These are phyloP conservation scores for Fistulinella cinereoalba DNA, from an alignment of 1,284 basidiomycete species.

Conservation along the genomic window DNA sequence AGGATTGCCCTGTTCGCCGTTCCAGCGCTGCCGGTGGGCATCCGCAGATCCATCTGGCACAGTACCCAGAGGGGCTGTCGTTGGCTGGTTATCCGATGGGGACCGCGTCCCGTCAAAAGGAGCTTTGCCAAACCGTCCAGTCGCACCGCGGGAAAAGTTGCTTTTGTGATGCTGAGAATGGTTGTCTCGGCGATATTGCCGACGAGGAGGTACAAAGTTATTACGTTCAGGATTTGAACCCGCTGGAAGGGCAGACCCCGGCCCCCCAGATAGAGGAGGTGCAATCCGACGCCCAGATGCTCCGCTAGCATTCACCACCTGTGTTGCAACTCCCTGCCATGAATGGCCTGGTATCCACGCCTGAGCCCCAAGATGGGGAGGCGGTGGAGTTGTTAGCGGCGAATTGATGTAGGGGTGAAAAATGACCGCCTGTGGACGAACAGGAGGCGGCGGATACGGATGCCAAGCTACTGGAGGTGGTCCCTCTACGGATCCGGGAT, in stretches of 20 bases:
- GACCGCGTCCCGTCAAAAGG: slow-evolving; percentile 19
- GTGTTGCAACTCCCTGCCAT: slow-evolving; percentile 23
- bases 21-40: slow-evolving; percentile 21
- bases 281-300: slow-evolving; percentile 15
- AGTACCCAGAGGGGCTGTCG: slow-evolving; percentile 6
- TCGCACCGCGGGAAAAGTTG: slow-evolving; percentile 17
- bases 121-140: slow-evolving; percentile 20
- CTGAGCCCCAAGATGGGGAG: slow-evolving; percentile 22
- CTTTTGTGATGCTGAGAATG: slow-evolving; percentile 27
- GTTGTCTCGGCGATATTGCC: slow-evolving; percentile 32
- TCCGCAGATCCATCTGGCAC: slow-evolving; percentile 13
- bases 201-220: slow-evolving; percentile 27
- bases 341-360: slow-evolving; percentile 27
- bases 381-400: slow-evolving; percentile 16
- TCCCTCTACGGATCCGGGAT: slow-evolving; percentile 21
- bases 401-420: slow-evolving; percentile 31
- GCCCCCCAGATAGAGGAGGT: slow-evolving; percentile 17
- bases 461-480: slow-evolving; percentile 29
- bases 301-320: slow-evolving; percentile 12
- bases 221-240: slow-evolving; percentile 26
- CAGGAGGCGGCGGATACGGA: slow-evolving; percentile 26
- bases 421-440: slow-evolving; percentile 29
- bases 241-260: slow-evolving; percentile 8
- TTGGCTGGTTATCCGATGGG: slow-evolving; percentile 14
- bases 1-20: slow-evolving; percentile 10